These are phyloP conservation scores for Neotropicomus parvogracilis DNA, from an alignment of 1,284 basidiomycete species.

Conservation along the genomic window DNA sequence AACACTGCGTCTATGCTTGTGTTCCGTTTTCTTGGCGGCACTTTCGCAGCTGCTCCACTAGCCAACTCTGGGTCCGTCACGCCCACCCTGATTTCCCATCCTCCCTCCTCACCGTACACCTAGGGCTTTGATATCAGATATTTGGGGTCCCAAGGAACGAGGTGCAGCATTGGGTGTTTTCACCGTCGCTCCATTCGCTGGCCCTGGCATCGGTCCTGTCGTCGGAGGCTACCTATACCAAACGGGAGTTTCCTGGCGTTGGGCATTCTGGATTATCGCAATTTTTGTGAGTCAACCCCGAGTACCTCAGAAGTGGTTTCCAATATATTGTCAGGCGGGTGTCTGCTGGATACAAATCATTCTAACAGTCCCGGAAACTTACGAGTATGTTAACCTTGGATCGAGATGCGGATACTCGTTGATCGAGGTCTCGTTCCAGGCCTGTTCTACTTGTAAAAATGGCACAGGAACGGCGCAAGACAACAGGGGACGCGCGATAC, in stretches of 20 bases:
- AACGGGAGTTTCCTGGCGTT: constrained; percentile 57
- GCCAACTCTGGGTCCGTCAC: constrained; percentile 46
- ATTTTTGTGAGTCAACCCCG: constrained; percentile 48
- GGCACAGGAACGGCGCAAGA: constrained; percentile 41
- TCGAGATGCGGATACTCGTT: background rate
- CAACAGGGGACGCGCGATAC: constrained; percentile 65
- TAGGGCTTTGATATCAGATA: constrained; percentile 54
- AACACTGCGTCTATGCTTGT: constrained; percentile 59
- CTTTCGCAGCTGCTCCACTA: constrained; percentile 46
- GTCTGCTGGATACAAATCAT: constrained; percentile 49
- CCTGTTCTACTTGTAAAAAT: constrained; percentile 53
- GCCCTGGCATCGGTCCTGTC: constrained; percentile 64
- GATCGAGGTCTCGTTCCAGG: constrained; percentile 26
- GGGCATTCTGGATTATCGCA: constrained; percentile 75
- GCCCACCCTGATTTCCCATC: background rate
- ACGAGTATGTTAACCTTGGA: constrained; percentile 36
- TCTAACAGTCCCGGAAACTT: constrained; percentile 77
- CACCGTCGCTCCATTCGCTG: constrained; percentile 74
- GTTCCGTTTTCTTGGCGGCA: constrained; percentile 65
- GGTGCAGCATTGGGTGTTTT: constrained; percentile 71
- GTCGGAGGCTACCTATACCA: constrained; percentile 53
- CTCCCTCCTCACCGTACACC: background rate
- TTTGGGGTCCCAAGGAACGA: constrained; percentile 67
- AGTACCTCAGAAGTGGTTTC: background rate
- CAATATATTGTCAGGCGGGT: constrained; percentile 34